A percentile compares a stretch with the other conserved stretches of the same genome.
These are phyloP conservation scores for Penicillium rolfsii DNA, from an alignment of 2,329 filamentous ascomycete species.

Conservation along the genomic window DNA sequence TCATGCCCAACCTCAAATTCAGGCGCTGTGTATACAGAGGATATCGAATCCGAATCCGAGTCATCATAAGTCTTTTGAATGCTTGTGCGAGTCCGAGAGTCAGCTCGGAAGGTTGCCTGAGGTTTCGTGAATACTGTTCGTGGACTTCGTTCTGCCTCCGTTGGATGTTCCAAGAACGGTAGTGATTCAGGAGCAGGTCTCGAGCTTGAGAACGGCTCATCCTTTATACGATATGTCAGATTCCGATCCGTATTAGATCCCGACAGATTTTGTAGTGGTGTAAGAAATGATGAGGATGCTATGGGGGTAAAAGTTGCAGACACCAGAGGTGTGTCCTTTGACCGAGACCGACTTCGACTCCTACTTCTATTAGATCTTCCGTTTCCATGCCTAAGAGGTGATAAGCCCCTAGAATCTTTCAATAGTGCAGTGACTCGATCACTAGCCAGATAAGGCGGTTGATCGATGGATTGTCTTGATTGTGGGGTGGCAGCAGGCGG, in stretches of 20 bases:
- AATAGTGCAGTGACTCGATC: neutral
- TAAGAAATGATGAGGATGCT: slow-evolving; percentile 1
- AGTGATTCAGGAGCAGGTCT: neutral
- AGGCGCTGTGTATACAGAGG: slow-evolving; percentile 33
- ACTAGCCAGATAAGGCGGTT: neutral
- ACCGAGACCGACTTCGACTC: neutral
- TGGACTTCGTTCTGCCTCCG: neutral
- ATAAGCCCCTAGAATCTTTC: neutral
- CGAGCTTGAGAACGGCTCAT: neutral
- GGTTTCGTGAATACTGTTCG: neutral
- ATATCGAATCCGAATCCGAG: slow-evolving; percentile 30
- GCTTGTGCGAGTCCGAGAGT: neutral
- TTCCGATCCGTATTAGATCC: neutral
- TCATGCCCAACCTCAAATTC: slow-evolving; percentile 15
- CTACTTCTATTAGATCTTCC: neutral
- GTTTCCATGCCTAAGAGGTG: neutral
- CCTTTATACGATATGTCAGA: neutral
- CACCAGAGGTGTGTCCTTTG: neutral
- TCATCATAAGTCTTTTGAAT: slow-evolving; percentile 1
- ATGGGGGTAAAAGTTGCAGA: neutral
- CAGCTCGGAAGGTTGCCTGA: neutral
- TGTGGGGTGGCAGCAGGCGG: neutral
- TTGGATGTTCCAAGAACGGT: neutral
- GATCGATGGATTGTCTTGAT: neutral
- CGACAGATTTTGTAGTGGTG: neutral